These are phyloP conservation scores for Desmodesmus armatus DNA, from an alignment of 139 green algal species.

Conservation along the genomic window DNA sequence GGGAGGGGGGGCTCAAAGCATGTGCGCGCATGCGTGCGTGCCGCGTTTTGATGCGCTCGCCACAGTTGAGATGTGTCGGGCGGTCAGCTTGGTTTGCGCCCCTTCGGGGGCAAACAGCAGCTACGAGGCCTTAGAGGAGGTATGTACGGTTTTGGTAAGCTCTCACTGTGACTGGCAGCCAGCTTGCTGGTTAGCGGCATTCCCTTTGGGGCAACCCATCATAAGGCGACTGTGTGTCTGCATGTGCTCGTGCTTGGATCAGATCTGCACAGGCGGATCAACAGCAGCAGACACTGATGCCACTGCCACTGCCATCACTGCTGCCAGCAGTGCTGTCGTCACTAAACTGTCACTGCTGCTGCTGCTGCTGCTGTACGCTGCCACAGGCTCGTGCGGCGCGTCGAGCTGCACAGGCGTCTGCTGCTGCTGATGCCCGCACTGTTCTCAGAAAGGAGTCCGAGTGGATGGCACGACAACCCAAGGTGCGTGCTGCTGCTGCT, in stretches of 20 bases:
- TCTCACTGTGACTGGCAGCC: no score
- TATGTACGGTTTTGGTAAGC: no score
- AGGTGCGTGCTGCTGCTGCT: constrained; percentile 66
- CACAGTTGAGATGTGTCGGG: no score
- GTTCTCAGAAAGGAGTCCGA: constrained; percentile 78
- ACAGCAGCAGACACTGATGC: background rate
- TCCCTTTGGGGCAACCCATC: no score
- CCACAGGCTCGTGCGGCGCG: constrained; percentile 58
- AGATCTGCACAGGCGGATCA: no score
- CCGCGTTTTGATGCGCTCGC: no score
- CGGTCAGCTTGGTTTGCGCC: no score
- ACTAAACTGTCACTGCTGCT: background rate
- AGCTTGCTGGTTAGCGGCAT: no score
- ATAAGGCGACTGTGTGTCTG: no score
- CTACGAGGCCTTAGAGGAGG: constrained; percentile 71
- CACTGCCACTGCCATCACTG: background rate
- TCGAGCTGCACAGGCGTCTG: constrained; percentile 63
- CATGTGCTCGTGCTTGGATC: no score
- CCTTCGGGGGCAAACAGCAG: constrained; percentile 65
- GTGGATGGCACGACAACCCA: constrained; percentile 88
- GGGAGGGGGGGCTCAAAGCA: no score
- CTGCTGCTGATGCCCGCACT: constrained; percentile 68
- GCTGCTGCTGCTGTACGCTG: background rate
- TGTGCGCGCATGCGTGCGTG: no score
- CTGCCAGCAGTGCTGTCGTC: background rate